Evolutionary conservation across 306 rosid species (phyloP).

Genomic region (Fragaria ananassa): DNA sequence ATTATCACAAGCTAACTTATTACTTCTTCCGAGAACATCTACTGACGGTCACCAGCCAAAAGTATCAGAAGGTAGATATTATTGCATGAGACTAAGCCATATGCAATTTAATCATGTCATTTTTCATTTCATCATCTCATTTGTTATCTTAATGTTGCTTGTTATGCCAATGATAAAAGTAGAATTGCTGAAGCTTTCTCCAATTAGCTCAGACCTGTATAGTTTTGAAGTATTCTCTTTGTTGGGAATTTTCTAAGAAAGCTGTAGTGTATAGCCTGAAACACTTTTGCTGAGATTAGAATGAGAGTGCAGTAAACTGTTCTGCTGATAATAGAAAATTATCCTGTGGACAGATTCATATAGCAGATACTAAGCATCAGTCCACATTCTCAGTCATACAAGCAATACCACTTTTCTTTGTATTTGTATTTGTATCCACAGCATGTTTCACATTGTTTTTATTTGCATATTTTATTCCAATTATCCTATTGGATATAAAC

Average conservation of each 20-base stretch:
- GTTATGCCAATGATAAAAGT: constrained; percentile 10
- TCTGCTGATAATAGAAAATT: neutral
- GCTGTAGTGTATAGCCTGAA: neutral
- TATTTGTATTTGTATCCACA: neutral
- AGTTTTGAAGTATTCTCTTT: neutral
- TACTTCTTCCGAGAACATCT: constrained; percentile 94
- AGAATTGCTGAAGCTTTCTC: neutral
- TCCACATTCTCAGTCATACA: neutral
- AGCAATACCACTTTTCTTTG: neutral
- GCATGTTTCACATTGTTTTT: neutral
- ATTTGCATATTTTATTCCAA: neutral
- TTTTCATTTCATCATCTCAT: neutral
- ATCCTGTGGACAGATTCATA: constrained; percentile 8
- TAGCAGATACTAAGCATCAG: neutral
- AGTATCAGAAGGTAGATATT: constrained; percentile 75
- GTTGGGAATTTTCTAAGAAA: neutral
- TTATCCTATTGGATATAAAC: neutral
- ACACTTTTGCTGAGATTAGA: constrained; percentile 7
- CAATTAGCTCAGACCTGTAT: neutral
- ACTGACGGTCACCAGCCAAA: constrained; percentile 77
- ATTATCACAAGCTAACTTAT: constrained; percentile 79
- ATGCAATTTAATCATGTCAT: neutral
- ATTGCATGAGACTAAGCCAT: constrained; percentile 17
- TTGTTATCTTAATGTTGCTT: constrained; percentile 13
- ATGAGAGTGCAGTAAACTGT: neutral